Percentiles rank a stretch among this genome's conserved stretches.
Conservation (phyloP, 2,329 filamentous ascomycete species). For the Trichoderma koningii region DNA sequence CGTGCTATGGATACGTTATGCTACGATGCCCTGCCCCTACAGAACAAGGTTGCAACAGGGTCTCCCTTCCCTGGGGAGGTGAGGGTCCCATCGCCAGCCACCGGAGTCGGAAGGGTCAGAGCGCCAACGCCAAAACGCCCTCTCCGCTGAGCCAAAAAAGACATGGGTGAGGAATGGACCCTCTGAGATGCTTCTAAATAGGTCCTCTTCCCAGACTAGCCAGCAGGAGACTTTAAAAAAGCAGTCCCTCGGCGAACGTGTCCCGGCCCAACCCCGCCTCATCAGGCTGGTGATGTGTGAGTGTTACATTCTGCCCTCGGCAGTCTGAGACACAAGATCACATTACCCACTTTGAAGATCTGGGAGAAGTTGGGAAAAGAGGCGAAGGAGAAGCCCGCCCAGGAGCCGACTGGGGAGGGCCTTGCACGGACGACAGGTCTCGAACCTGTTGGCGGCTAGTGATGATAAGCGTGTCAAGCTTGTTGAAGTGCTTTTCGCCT, state of each 20-base stretch:
- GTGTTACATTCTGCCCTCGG: conserved; percentile 22
- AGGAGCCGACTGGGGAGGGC: conserved; percentile 2
- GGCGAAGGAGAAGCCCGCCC: conserved; percentile 4
- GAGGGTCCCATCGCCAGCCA: conserved; percentile 21
- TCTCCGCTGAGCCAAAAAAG: conserved; percentile 6
- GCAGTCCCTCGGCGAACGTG: conserved; percentile 12
- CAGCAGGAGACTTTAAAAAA: conserved; percentile 8
- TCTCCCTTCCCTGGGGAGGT: not conserved
- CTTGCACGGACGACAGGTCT: not conserved
- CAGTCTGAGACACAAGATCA: conserved; percentile 25
- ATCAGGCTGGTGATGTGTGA: conserved; percentile 15
- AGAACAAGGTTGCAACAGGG: not conserved
- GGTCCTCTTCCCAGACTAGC: not conserved
- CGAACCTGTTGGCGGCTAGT: not conserved
- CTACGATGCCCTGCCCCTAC: conserved; percentile 2
- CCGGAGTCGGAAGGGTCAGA: conserved; percentile 14
- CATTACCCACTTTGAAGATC: conserved; percentile 17
- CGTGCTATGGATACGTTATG: conserved; percentile 9
- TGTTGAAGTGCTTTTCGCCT: not conserved
- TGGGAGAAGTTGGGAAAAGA: not conserved
- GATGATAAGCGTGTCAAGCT: conserved; percentile 6
- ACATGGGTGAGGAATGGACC: not conserved
- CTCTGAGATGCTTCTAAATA: conserved; percentile 10
- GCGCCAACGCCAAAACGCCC: conserved; percentile 1
- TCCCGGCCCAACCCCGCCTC: conserved; percentile 26